phyloP scores from a whole-genome alignment of 1,284 basidiomycete genomes.

The Agroathelia rolfsii region DNA sequence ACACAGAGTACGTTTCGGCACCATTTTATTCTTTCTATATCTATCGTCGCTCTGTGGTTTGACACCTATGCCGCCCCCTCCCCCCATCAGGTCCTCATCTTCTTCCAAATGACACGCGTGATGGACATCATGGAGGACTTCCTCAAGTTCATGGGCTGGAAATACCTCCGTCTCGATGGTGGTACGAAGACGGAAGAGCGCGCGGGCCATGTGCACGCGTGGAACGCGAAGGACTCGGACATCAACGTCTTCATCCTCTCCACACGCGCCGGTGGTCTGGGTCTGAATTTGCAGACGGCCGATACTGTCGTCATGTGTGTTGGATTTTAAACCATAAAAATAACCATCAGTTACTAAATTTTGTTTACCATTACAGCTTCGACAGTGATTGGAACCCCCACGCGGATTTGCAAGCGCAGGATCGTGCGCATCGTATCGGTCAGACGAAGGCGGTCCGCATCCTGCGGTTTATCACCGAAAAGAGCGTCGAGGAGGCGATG shows the following conservation, averaged over 20 bases:
- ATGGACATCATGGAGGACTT: constrained; percentile 99
- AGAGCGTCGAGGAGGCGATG: constrained; percentile 97
- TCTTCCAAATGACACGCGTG: constrained; percentile 99
- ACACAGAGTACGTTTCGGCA: constrained; percentile 61
- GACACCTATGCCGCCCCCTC: no score
- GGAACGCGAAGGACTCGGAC: constrained; percentile 88
- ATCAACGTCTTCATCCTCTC: constrained; percentile 94
- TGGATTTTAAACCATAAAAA: constrained; percentile 17
- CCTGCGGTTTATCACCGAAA: constrained; percentile 93
- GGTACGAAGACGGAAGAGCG: constrained; percentile 98
- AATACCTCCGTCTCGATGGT: constrained; percentile 93
- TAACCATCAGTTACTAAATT: no score
- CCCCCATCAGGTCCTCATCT: constrained; percentile 77
- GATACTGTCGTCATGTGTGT: constrained; percentile 98
- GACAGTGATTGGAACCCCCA: constrained; percentile 96
- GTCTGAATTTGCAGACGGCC: constrained; percentile 95
- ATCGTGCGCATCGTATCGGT: constrained; percentile 98
- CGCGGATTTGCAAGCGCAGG: constrained; percentile 97
- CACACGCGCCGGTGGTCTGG: constrained; percentile 94
- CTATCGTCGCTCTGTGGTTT: no score
- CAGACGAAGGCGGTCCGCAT: constrained; percentile 98
- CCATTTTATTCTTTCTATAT: constrained; percentile 1
- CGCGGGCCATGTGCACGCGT: constrained; percentile 79
- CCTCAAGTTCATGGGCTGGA: constrained; percentile 82
- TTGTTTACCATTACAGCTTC: constrained; percentile 41